A percentile compares a stretch with the other conserved stretches of the same genome.
phyloP scores from a whole-genome alignment of 1,139 yeast species.

The Kazachstania sp. region DNA sequence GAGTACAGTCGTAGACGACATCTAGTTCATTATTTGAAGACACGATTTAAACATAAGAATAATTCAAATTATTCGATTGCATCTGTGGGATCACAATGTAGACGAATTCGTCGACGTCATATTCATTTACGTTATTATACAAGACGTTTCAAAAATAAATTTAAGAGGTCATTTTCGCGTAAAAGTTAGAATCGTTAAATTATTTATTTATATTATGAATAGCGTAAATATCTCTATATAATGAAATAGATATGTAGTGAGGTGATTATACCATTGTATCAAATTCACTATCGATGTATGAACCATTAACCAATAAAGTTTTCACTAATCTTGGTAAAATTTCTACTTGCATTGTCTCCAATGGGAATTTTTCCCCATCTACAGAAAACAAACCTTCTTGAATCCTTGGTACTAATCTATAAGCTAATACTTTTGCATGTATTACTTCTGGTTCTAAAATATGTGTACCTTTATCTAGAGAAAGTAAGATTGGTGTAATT shows the following conservation, averaged over 20 bases:
- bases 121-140: too few species aligned
- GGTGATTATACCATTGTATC: slow-evolving; percentile 11
- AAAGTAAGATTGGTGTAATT: slow-evolving; percentile 48
- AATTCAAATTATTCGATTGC: too few species aligned
- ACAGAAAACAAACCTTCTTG: slow-evolving; percentile 58
- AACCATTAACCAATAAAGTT: slow-evolving; percentile 34
- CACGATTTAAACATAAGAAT: not conserved
- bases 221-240: too few species aligned
- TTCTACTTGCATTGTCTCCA: slow-evolving; percentile 76
- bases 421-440: slow-evolving; percentile 72
- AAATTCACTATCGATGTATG: slow-evolving; percentile 31
- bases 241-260: too few species aligned
- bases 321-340: slow-evolving; percentile 45
- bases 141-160: too few species aligned
- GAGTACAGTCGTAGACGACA: not conserved
- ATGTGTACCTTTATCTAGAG: slow-evolving; percentile 73
- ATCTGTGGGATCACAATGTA: too few species aligned
- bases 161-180: too few species aligned
- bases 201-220: too few species aligned
- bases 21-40: not conserved
- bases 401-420: slow-evolving; percentile 59
- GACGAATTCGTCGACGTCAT: too few species aligned
- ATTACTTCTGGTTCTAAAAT: slow-evolving; percentile 54
- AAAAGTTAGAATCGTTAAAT: too few species aligned
- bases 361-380: slow-evolving; percentile 84